These are phyloP conservation scores for Trichosanthes truncata DNA, from an alignment of 306 rosid species.

Conservation along the genomic window DNA sequence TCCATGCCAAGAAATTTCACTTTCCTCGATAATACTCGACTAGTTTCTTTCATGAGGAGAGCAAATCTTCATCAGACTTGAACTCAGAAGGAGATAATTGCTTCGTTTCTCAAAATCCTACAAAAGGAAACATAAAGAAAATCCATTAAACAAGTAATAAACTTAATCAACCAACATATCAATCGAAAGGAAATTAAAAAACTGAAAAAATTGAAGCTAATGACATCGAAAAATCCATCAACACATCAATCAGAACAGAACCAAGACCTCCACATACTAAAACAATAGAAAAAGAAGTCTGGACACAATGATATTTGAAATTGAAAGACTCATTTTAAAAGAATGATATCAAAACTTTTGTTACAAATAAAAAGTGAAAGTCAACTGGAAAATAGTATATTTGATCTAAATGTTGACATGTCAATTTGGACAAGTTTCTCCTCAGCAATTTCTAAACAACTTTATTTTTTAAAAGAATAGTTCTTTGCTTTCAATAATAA, in stretches of 20 bases:
- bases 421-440: not conserved
- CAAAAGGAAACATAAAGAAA: no score
- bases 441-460: not conserved
- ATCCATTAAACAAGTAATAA: not conserved
- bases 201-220: not conserved
- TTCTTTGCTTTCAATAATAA: not conserved
- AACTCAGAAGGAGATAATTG: no score
- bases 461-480: not conserved
- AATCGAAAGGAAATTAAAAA: not conserved
- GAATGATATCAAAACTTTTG: not conserved
- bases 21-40: no score
- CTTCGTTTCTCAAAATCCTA: constrained; percentile 79
- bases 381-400: not conserved
- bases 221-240: not conserved
- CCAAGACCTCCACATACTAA: not conserved
- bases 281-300: not conserved
- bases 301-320: not conserved
- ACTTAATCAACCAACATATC: not conserved
- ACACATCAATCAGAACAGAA: not conserved
- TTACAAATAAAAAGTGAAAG: not conserved
- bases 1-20: no score
- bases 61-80: no score
- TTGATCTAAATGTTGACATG: not conserved
- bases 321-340: not conserved
- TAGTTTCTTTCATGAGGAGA: no score